These are phyloP conservation scores for Aspergillus intermedius DNA, from an alignment of 2,329 filamentous ascomycete species.

Conservation along the genomic window DNA sequence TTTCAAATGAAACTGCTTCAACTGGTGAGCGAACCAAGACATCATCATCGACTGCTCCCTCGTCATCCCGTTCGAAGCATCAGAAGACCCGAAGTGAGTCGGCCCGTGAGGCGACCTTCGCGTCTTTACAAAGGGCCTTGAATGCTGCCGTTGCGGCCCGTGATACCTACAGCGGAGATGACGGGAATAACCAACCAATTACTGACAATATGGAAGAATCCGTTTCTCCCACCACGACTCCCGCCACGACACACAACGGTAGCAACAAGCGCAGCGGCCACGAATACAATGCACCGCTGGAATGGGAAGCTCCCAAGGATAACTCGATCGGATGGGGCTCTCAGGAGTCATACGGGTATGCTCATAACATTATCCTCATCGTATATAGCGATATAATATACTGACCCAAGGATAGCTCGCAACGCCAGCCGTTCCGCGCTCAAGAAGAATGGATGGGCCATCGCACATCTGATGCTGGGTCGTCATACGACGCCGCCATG, in stretches of 20 bases:
- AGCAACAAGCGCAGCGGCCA: constrained; percentile 3
- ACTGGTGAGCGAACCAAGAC: constrained; percentile 16
- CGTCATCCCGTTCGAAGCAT: constrained; percentile 25
- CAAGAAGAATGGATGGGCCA: constrained; percentile 24
- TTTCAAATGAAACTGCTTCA: constrained; percentile 15
- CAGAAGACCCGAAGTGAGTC: constrained; percentile 33
- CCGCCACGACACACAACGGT: constrained; percentile 8
- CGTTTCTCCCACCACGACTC: constrained; percentile 22
- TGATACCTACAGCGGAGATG: constrained; percentile 19
- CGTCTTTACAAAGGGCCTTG: constrained; percentile 40
- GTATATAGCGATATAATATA: no score
- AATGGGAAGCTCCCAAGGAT: constrained; percentile 24
- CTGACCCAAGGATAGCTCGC: constrained; percentile 10
- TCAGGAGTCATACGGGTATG: constrained; percentile 17
- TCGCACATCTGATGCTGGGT: constrained; percentile 16
- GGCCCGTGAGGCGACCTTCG: constrained; percentile 36
- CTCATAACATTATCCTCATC: no score
- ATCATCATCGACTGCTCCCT: constrained; percentile 7
- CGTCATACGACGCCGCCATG: constrained; percentile 28
- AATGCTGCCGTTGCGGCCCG: constrained; percentile 37
- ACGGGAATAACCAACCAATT: constrained; percentile 13
- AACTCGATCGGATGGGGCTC: constrained; percentile 24
- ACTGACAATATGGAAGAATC: constrained; percentile 23
- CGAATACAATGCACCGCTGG: constrained; percentile 12
- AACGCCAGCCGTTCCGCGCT: constrained; percentile 8